Evolutionary conservation across 2,329 filamentous ascomycete species (phyloP), one percentile per base, ranked within the genome.

Genomic region (Alternaria sp.): DNA sequence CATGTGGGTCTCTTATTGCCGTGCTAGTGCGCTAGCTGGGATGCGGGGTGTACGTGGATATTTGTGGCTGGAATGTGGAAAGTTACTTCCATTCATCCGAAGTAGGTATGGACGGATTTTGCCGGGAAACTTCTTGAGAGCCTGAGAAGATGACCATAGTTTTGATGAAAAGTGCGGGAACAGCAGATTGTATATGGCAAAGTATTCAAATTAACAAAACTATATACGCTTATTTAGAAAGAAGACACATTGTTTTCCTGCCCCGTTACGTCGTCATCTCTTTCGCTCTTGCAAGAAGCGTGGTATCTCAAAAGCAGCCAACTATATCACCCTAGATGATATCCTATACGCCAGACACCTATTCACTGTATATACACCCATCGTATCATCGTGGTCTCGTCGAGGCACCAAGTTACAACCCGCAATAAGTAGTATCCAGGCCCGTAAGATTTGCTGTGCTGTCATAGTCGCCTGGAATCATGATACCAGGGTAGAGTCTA

Each of bases 341-440:
- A 38, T 9, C 57, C 14, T 25, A 43, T 22, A 27, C 32, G 32
- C 48, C 49, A 51, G 32, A 55, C 36, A 32, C 16, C 43, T 25
- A 11, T n/a, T 45, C 18, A 41, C 25, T 20, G 3, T 52, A 43
- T 59, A 22, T 20, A 57, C 27, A 43, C 30, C 36, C n/a, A 9
- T 57, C 58, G 11, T 50, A 10, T 48, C 40, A 11, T 46, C 45
- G 41, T 61, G 12, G 44, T 25, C 5, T 57, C 32, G 16, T 60
- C 20, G 8, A 27, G 16, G 5, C 22, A 3, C 22, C 9, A 7
- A 41, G 50, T 50, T 44, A 48, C 69, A 66, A 81, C 53, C 81
- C 69, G 1, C 80, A 80, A 68, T 82, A 82, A 46, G 74, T 75
- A 6, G 75, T 75, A 65, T 81, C 78, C 57, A 82, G 67, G 5